These are phyloP conservation scores for Filosporella fistucella DNA, from an alignment of 495 filamentous ascomycete genomes.

Conservation along the genomic window DNA sequence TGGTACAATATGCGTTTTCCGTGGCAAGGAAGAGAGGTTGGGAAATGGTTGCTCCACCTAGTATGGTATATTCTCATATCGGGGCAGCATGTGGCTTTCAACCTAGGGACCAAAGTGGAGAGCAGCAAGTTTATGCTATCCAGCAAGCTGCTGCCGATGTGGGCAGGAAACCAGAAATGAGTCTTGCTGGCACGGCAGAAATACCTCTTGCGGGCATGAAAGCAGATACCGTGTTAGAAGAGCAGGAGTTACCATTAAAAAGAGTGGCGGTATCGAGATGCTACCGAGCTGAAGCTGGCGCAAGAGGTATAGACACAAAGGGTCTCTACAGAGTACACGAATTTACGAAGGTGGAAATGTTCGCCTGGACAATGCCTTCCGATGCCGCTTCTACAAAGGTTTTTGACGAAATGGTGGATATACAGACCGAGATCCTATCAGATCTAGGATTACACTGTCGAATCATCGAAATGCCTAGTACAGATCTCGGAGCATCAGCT, in stretches of 20 bases:
- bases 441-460: slow-evolving; percentile 79
- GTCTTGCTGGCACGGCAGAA: slow-evolving; percentile 83
- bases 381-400: slow-evolving; percentile 40
- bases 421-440: slow-evolving; percentile 79
- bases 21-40: slow-evolving; percentile 61
- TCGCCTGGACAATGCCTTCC: slow-evolving; percentile 71
- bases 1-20: slow-evolving; percentile 77
- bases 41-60: slow-evolving; percentile 75
- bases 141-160: slow-evolving; percentile 55
- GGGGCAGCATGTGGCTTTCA: slow-evolving; percentile 88
- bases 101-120: slow-evolving; percentile 82
- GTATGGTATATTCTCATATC: slow-evolving; percentile 88
- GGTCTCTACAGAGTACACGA: slow-evolving; percentile 98
- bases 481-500: slow-evolving; percentile 85
- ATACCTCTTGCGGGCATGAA: slow-evolving; percentile 92
- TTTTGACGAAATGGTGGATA: slow-evolving; percentile 77
- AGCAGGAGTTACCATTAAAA: slow-evolving; percentile 64
- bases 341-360: slow-evolving; percentile 97
- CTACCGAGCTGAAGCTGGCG: slow-evolving; percentile 92
- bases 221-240: slow-evolving; percentile 63
- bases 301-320: slow-evolving; percentile 83
- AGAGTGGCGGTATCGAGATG: slow-evolving; percentile 79
- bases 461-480: slow-evolving; percentile 85
- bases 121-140: slow-evolving; percentile 84
- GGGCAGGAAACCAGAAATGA: slow-evolving; percentile 59